Evolutionary conservation across 164 flowering plant genomes (phyloP), one percentile per base, ranked within the genome.

Genomic region (Sextonia rubra): DNA sequence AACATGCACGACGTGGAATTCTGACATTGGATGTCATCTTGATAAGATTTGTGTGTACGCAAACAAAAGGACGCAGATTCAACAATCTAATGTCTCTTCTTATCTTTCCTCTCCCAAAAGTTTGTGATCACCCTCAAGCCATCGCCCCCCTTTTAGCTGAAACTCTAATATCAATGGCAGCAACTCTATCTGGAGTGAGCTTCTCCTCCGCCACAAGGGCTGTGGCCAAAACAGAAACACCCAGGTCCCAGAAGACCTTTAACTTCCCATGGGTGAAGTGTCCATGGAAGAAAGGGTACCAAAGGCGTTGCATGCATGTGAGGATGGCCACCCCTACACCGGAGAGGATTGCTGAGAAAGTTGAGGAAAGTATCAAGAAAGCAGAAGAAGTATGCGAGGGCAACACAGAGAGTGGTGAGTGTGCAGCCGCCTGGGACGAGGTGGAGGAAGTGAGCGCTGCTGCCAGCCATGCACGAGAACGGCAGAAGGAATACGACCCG

Each of bases 381-480:
- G 89, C 89, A 0, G 70, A 83, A 75, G 87, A 85, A 71, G 60
- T 73, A 1, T 86, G 89, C 70, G 74, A 82, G 0, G 86, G 72
- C 2, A 81, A 82, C 70, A 72, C 86, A 0, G 81, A 24, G 25
- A 83, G 83, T 72, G 86, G 86, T 4, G 89, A 87, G 82, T 90
- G 95, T 72, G 91, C 66, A 55, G 95, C 97, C 3, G 89, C 90
- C 58, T 89, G 93, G 97, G 98, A 93, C 70, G 92, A 87, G 83
- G 98, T 91, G 75, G 93, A 91, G 87, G 95, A 93, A 83, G 79
- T 90, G 69, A 89, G 92, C 56, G 94, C 90, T 3, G 97, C 97
- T 5, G 93, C 91, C 4, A 91, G 97, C 83, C 93, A 92, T 72
- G 87, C 85, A 0, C 79, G 90, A 78, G 89, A 83, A 76, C 85